Evolutionary conservation across 2,329 filamentous ascomycete genomes (phyloP), one percentile per base, ranked within the genome.

Genomic region (Hymenoscyphus linearis): DNA sequence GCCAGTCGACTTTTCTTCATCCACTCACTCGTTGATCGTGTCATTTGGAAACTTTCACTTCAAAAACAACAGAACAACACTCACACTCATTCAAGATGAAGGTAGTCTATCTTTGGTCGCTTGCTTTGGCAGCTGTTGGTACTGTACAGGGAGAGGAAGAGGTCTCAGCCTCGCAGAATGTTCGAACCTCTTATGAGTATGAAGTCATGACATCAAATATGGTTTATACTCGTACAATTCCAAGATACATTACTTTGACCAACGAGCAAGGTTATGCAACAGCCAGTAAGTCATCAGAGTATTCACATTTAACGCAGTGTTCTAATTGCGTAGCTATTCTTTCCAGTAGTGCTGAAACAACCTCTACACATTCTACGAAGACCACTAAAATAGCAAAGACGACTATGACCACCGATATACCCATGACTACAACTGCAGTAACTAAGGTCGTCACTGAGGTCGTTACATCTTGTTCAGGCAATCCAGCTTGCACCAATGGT

Each of bases 1-100:
- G 50, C 25, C 50, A 26, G 50, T 31, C 50, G 50, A 53, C 50
- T 16, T 53, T 53, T 25, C 25, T 34, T 53, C 50, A 27, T 53
- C 27, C 25, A 26, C 27, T 18, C 50, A 53, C 50, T 53, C 50
- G 50, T 53, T 53, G 50, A 53, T 53, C 50, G 50, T 31, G 50
- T 53, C 25, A 16, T 53, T 53, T 26, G 27, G 50, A 26, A 27
- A n/a, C 27, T 31, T 26, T 53, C 12, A 31, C 25, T 53, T 47
- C 40, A 47, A 47, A 47, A 22, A 47, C 5, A 40, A 40, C 40
- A 31, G 50, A 53, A 53, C 50, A 53, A 53, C 25, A 53, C 40
- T 25, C 40, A 47, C 40, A 47, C 40, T 47, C 54, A 27, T 34
- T 59, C 34, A 54, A 54, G 27, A 59, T 59, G 57, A 59, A 59